phyloP scores from a whole-genome alignment of 805 yeast genomes.

The Starmerella scarabaei region DNA sequence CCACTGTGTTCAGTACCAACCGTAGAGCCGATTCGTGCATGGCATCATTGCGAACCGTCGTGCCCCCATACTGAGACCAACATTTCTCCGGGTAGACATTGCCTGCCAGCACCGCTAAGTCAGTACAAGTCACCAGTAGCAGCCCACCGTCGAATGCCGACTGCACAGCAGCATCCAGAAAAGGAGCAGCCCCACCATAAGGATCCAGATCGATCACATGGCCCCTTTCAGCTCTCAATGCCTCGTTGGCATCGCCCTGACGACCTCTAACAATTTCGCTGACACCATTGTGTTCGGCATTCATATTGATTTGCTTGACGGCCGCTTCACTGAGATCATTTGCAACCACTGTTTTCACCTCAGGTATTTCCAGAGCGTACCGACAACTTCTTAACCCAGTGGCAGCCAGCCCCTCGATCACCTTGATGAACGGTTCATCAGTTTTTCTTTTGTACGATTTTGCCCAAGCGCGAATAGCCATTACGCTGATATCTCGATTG shows the following conservation, averaged over 20 bases:
- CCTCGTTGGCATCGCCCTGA: conserved; percentile 81
- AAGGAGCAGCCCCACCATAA: conserved; percentile 94
- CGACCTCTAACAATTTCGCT: conserved; percentile 46
- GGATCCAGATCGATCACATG: conserved; percentile 94
- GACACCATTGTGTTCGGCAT: conserved; percentile 55
- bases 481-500: conserved; percentile 78
- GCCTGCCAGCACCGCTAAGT: conserved; percentile 89
- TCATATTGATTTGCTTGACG: conserved; percentile 62
- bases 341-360: conserved; percentile 62
- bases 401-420: conserved; percentile 86
- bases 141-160: conserved; percentile 74
- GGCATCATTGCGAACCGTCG: conserved; percentile 69
- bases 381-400: conserved; percentile 90
- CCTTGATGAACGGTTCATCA: conserved; percentile 42
- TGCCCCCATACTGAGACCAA: conserved; percentile 88
- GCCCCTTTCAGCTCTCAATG: conserved; percentile 49
- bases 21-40: conserved; percentile 90
- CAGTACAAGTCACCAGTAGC: conserved; percentile 87
- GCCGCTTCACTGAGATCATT: conserved; percentile 83
- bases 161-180: conserved; percentile 82
- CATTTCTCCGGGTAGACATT: conserved; percentile 95
- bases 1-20: conserved; percentile 62
- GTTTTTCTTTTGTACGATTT: conserved; percentile 34
- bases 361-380: conserved; percentile 82
- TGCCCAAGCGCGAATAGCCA: conserved; percentile 79